Conservation (phyloP, 371 early-diverging fungal genomes). For the Enterocytospora artemiae region DNA sequence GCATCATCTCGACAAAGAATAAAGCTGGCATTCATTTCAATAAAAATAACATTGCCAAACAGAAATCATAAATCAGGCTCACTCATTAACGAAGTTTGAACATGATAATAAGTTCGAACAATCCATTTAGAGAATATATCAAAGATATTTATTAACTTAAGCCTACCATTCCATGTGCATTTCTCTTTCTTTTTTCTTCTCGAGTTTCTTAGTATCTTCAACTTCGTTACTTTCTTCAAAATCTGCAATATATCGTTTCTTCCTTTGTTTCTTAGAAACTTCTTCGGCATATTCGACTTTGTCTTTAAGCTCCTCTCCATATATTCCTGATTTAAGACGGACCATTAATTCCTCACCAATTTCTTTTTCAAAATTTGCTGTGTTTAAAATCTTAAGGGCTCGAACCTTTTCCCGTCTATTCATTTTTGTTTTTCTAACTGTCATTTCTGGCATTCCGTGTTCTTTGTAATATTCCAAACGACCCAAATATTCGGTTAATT, state of each 20-base stretch:
- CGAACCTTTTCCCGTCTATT: conserved; percentile 76
- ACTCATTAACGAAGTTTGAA: too few relatives aligned
- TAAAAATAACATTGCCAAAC: too few relatives aligned
- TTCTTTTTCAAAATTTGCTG: conserved; percentile 78
- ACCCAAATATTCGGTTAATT: conserved; percentile 84
- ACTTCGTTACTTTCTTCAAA: conserved; percentile 48
- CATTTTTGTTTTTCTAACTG: conserved; percentile 75
- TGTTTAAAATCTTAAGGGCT: conserved; percentile 79
- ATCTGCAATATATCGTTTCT: conserved; percentile 47
- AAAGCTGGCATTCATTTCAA: too few relatives aligned
- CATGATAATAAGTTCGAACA: too few relatives aligned
- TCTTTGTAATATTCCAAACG: conserved; percentile 77
- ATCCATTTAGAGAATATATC: too few relatives aligned
- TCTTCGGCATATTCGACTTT: conserved; percentile 57
- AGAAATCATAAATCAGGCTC: too few relatives aligned
- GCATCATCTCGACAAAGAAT: too few relatives aligned
- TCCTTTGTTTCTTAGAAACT: conserved; percentile 56
- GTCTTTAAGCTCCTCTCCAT: conserved; percentile 68
- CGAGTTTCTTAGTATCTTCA: conserved; percentile 8
- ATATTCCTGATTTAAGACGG: conserved; percentile 74
- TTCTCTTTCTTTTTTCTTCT: conserved; percentile 15
- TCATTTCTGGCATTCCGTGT: conserved; percentile 61
- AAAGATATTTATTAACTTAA: too few relatives aligned
- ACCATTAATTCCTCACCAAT: conserved; percentile 91
- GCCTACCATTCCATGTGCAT: conserved; percentile 4